Percentiles rank a stretch among this genome's conserved stretches.
Conservation (phyloP, 2,329 filamentous ascomycete genomes). For the Fusarium luffae region DNA sequence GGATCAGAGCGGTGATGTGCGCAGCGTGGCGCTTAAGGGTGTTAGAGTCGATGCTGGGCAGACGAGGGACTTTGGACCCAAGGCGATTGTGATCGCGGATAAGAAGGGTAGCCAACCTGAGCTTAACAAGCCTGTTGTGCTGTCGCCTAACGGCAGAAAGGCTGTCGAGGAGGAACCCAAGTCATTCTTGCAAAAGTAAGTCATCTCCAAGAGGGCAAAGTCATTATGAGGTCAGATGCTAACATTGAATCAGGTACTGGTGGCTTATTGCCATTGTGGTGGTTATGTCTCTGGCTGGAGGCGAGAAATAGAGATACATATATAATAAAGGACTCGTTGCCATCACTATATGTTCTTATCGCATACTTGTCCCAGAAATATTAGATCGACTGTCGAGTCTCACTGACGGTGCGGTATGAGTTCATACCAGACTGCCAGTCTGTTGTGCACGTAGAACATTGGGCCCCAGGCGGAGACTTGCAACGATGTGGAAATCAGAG, state of each 20-base stretch:
- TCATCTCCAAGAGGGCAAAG: constrained; percentile 21
- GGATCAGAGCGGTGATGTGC: constrained; percentile 56
- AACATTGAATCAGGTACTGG: constrained; percentile 67
- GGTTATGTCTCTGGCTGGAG: constrained; percentile 64
- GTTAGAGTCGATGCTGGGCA: constrained; percentile 70
- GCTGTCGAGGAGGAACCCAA: constrained; percentile 68
- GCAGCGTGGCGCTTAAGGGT: constrained; percentile 66
- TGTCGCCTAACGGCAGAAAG: constrained; percentile 69
- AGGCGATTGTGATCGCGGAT: constrained; percentile 63
- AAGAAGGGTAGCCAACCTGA: constrained; percentile 65
- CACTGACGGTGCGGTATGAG: not conserved
- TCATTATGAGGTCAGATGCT: constrained; percentile 44
- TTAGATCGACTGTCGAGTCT: not conserved
- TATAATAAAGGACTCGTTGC: not conserved
- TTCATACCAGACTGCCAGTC: not conserved
- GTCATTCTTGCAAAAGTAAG: constrained; percentile 74
- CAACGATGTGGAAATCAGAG: not conserved
- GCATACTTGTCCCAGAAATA: not conserved
- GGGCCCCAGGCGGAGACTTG: not conserved
- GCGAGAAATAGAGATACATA: constrained; percentile 59
- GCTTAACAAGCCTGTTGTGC: constrained; percentile 72
- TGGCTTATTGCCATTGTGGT: constrained; percentile 68
- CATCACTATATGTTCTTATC: not conserved
- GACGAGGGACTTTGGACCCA: constrained; percentile 73
- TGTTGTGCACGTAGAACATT: not conserved